Conservation (phyloP, 2,329 filamentous ascomycete species). For the Blastomyces silverae region DNA sequence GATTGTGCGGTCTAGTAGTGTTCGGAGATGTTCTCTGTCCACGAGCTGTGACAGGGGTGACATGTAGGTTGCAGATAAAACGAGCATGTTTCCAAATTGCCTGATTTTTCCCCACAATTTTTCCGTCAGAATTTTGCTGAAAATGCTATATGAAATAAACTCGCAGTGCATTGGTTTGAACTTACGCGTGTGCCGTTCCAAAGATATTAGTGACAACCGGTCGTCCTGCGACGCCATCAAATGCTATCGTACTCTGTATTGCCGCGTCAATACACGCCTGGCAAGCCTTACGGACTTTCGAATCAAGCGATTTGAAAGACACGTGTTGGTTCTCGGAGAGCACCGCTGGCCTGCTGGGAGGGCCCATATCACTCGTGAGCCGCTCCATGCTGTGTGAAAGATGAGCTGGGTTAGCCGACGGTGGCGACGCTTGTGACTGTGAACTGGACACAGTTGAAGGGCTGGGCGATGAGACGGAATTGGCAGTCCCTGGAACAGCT, state of each 20-base stretch:
- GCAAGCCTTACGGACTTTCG: constrained; percentile 50
- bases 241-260: constrained; percentile 77
- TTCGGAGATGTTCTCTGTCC: constrained; percentile 48
- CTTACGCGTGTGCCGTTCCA: constrained; percentile 92
- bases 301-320: constrained; percentile 36
- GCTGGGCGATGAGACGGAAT: constrained; percentile 31
- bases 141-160: constrained; percentile 20
- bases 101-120: constrained; percentile 43
- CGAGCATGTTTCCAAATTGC: constrained; percentile 93
- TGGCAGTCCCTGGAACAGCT: constrained; percentile 22
- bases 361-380: constrained; percentile 32
- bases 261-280: constrained; percentile 63
- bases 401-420: constrained; percentile 27
- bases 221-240: constrained; percentile 57
- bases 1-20: constrained; percentile 67
- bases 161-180: constrained; percentile 23
- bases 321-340: constrained; percentile 23
- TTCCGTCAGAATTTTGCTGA: constrained; percentile 3
- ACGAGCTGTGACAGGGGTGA: constrained; percentile 59
- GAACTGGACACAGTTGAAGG: constrained; percentile 24
- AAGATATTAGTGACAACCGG: constrained; percentile 93
- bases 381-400: constrained; percentile 30
- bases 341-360: constrained; percentile 25
- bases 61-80: constrained; percentile 73
- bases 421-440: constrained; percentile 34